Base-by-base conservation (phyloP, 2,329 filamentous ascomycete species). In the Aureobasidium melanogenum region DNA sequence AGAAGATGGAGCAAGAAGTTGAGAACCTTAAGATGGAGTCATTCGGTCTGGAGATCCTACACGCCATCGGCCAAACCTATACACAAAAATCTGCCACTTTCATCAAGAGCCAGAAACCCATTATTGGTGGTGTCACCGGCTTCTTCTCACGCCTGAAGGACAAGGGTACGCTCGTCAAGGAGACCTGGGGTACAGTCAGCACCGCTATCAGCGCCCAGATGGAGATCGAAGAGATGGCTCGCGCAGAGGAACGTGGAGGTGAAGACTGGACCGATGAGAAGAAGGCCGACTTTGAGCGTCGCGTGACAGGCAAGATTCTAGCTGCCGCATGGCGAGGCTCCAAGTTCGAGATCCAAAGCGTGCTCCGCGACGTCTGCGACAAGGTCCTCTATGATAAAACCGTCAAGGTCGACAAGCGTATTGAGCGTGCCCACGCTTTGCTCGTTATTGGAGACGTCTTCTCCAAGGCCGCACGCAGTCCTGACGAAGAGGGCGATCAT, bases 1-100 rank as follows among this genome's bases (percentile, higher is more conserved):
- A 93, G 73, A 97, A 99, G 83, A 97, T 89, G 67, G 84, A 87
- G 43, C 85, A 97, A 43, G 94, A 99, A 77, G 90, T 96, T 28
- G 94, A 99, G 79, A 96, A 97, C 72, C 80, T 99, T 68, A 99
- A 97, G 82, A 99, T 99, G 91, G 94, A 99, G 77, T 95, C 89
- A 0, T 99, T 99, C 69, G 94, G 94, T 56, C 82, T 99, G 44
- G 94, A 99, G 68, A 97, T 97, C 67, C 80, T 97, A 52, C 93
- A 97, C 74, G 92, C 94, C 48, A 95, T 99, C 69, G 94, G 94
- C 17, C 82, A 88, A 67, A 96, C 91, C 4, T 99, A 99, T 74
- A 77, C 94, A 30, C 85, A 86, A 73, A 97, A 97, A 76, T 90
- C 88, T 3, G 89, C 88, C 1, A 87, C 87, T 1, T 87, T 97